These are phyloP conservation scores for Paulownia fortunei DNA, from an alignment of 257 asterid genomes.

Conservation along the genomic window DNA sequence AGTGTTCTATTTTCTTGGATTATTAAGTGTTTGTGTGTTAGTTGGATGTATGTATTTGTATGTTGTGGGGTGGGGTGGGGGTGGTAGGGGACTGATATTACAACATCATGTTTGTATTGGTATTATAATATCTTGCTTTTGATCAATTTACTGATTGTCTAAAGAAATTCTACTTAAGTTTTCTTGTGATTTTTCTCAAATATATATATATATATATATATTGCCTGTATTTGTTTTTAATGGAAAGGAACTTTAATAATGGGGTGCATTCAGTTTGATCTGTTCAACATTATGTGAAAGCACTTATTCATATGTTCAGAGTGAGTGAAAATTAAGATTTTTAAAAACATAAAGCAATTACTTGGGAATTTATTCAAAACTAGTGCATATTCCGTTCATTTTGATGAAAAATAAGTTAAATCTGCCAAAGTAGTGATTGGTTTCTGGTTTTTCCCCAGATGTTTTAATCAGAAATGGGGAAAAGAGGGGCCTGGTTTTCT, in stretches of 20 bases:
- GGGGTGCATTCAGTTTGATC: conserved; percentile 16
- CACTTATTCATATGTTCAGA: not conserved
- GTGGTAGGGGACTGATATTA: not conserved
- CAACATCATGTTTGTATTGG: not conserved
- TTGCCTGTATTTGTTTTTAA: not conserved
- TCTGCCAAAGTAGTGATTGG: not conserved
- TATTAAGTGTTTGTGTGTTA: not conserved
- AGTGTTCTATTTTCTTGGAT: not conserved
- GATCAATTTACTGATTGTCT: not conserved
- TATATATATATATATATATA: not conserved
- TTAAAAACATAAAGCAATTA: not conserved
- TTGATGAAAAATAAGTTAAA: not conserved
- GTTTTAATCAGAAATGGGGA: conserved; percentile 61
- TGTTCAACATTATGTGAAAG: not conserved
- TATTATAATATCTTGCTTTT: not conserved
- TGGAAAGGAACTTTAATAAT: not conserved
- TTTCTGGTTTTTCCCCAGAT: conserved; percentile 15
- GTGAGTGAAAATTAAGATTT: not conserved
- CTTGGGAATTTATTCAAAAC: not conserved
- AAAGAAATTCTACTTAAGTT: not conserved
- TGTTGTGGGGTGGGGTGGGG: not conserved
- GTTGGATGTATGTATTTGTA: not conserved
- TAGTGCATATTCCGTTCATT: conserved; percentile 2
- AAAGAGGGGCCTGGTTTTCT: conserved; percentile 62
- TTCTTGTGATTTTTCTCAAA: not conserved